Conservation (phyloP, 1,284 basidiomycete species). For the Pascua sp. region DNA sequence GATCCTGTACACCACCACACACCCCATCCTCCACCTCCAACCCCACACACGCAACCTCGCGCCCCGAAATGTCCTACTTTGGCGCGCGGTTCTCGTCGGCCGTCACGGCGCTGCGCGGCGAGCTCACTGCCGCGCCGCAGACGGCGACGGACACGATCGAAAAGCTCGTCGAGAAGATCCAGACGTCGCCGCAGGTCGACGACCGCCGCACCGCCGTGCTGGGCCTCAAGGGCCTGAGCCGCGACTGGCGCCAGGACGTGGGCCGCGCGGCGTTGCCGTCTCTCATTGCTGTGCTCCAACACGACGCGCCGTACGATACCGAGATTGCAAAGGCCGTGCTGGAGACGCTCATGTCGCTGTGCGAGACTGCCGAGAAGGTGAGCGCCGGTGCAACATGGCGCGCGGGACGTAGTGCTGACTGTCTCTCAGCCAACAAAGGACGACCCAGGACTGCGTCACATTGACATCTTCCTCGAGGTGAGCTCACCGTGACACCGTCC, state of each 20-base stretch:
- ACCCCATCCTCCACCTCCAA: too few relatives aligned
- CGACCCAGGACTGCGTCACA: constrained; percentile 52
- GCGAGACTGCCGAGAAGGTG: constrained; percentile 46
- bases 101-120: constrained; percentile 47
- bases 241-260: constrained; percentile 86
- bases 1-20: too few relatives aligned
- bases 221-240: constrained; percentile 82
- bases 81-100: constrained; percentile 43
- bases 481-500: background rate
- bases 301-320: constrained; percentile 80
- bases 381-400: constrained; percentile 1
- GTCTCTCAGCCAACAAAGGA: constrained; percentile 46
- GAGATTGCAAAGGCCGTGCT: constrained; percentile 87
- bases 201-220: constrained; percentile 89
- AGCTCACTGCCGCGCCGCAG: constrained; percentile 57
- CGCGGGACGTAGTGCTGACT: background rate
- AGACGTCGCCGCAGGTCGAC: constrained; percentile 76
- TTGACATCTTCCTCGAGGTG: constrained; percentile 46
- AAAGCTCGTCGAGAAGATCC: constrained; percentile 81
- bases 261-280: constrained; percentile 70
- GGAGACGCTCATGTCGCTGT: constrained; percentile 67
- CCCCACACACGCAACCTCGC: background rate
- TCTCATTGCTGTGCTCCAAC: constrained; percentile 72
- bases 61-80: constrained; percentile 15
- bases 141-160: constrained; percentile 79